phyloP scores from a whole-genome alignment of 306 rosid species.

The Quercus gilva region DNA sequence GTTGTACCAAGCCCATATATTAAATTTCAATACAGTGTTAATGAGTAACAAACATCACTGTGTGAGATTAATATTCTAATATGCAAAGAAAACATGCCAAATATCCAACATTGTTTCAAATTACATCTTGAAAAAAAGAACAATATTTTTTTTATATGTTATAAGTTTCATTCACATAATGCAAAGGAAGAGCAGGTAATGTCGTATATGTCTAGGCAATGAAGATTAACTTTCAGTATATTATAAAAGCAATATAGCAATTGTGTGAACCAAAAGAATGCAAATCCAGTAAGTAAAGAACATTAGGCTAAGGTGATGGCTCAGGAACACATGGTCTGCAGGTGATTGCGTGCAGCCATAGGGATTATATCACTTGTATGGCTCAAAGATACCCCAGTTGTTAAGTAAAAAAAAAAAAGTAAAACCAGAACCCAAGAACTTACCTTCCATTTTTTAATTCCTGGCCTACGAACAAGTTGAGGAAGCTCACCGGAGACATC shows the following conservation, averaged over 20 bases:
- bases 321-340: not conserved
- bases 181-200: not conserved
- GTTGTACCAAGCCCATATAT: not conserved
- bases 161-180: no score
- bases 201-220: not conserved
- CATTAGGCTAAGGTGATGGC: not conserved
- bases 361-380: not conserved
- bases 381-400: not conserved
- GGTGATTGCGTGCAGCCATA: not conserved
- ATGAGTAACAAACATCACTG: not conserved
- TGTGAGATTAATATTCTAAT: not conserved
- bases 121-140: not conserved
- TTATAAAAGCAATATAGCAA: not conserved
- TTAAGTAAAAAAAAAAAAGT: not conserved
- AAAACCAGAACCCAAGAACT: constrained; percentile 24
- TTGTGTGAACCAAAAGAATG: not conserved
- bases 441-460: constrained; percentile 92
- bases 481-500: constrained; percentile 92
- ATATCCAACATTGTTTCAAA: not conserved
- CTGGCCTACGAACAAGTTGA: constrained; percentile 77
- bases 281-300: not conserved
- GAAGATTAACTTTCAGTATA: not conserved
- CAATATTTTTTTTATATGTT: not conserved
- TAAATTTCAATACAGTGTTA: not conserved
- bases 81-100: not conserved